Base-by-base conservation (phyloP, 129 eudicot species). In the Solidago caesia region DNA sequence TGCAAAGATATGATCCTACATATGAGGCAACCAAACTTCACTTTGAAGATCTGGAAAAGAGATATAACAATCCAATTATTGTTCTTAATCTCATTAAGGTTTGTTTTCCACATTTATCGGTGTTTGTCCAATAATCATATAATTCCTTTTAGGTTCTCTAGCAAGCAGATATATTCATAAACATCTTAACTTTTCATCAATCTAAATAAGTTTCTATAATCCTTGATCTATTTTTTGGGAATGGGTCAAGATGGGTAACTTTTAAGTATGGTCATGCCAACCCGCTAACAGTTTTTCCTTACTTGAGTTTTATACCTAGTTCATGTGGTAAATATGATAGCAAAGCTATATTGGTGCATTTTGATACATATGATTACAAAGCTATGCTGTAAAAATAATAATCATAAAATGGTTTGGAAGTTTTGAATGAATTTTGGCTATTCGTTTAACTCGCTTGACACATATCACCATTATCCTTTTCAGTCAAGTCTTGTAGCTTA, bases 1-100 rank as follows among this genome's bases (percentile, higher is more conserved):
- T 94, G 85, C 97, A 88, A 80, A 86, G 97, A 79, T 88, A 94
- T 72, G 98, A 94, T 85, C 97, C 98, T 56, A 90, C 97, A 11
- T 94, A 95, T 53, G 99, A 95, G 80, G 91, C 99, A 81, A 91
- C 99, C 56, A 88, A 81, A 79, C 82, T 82, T 79, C 99, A 95
- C 75, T 95, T 95, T 64, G 91, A 89, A 80, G 96, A 95, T 78
- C 80, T 95, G 76, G 94, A 79, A 58, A 85, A 82, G 80, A 87
- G 99, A 95, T 95, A 95, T 75, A 91, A 88, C 63, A 91, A 95
- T 83, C 99, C 99, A 57, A 87, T 95, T 58, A 89, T 95, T 74
- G 92, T 91, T 60, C 97, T 95, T 45, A 95, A 95, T 78, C 80
- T 95, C 60, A 95, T 95, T 55, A 95, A 95, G 99, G 99, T 95